These are phyloP conservation scores for Yamadazyma sp. DNA, from an alignment of 1,139 yeast genomes.

Conservation along the genomic window DNA sequence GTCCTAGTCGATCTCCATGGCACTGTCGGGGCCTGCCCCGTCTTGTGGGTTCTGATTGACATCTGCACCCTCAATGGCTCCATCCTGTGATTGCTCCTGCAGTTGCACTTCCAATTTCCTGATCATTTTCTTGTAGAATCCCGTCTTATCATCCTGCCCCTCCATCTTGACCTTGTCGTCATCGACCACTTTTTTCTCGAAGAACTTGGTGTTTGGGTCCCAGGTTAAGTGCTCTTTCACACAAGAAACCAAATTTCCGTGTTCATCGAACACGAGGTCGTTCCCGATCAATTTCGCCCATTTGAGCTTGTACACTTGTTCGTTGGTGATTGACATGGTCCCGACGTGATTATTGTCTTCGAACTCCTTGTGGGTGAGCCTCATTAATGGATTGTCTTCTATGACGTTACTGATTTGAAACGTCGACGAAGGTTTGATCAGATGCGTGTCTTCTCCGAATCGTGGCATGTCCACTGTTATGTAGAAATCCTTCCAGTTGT, in stretches of 20 bases:
- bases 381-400: conserved; percentile 35
- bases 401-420: conserved; percentile 41
- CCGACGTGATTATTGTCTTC: conserved; percentile 20
- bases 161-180: conserved; percentile 8
- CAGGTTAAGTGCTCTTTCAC: conserved; percentile 42
- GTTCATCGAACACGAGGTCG: conserved; percentile 64
- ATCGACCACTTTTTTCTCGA: conserved; percentile 13
- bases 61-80: neutral
- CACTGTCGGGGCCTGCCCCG: neutral
- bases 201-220: conserved; percentile 28
- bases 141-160: conserved; percentile 8
- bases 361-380: conserved; percentile 29
- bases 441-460: conserved; percentile 24
- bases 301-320: conserved; percentile 63
- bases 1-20: neutral
- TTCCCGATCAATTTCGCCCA: conserved; percentile 86
- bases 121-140: conserved; percentile 10
- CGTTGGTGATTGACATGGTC: conserved; percentile 37
- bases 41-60: neutral
- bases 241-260: conserved; percentile 51
- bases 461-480: conserved; percentile 43
- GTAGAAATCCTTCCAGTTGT: conserved; percentile 35
- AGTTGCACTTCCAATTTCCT: conserved; percentile 3
- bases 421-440: conserved; percentile 43
- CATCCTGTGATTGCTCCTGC: neutral